A percentile compares a stretch with the other conserved stretches of the same genome.
Conservation (phyloP, 768 basidiomycete species). For the Zangia roseola region DNA sequence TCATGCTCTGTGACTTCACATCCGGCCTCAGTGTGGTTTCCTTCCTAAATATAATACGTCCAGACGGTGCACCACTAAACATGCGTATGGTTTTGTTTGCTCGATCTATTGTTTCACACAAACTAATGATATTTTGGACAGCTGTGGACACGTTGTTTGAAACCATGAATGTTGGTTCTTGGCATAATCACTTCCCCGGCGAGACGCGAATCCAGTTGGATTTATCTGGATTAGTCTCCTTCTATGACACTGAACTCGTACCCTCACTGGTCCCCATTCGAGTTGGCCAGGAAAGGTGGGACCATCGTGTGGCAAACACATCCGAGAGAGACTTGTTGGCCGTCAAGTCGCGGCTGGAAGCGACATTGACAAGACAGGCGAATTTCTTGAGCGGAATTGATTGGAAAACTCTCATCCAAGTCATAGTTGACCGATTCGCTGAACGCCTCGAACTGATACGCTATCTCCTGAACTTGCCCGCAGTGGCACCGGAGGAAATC, state of each 20-base stretch:
- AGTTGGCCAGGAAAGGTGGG: conserved; percentile 17
- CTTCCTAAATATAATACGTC: too few relatives aligned
- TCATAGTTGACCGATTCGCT: conserved; percentile 32
- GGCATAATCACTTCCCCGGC: conserved; percentile 28
- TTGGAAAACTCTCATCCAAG: conserved; percentile 28
- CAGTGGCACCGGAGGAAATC: neutral
- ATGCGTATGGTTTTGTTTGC: too few relatives aligned
- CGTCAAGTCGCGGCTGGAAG: conserved; percentile 2
- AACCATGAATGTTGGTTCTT: neutral
- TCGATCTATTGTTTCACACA: too few relatives aligned
- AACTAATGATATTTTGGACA: too few relatives aligned
- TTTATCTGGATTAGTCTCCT: neutral
- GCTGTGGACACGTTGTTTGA: too few relatives aligned
- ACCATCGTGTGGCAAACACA: conserved; percentile 15
- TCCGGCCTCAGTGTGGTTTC: too few relatives aligned
- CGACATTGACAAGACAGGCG: neutral
- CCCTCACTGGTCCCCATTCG: conserved; percentile 17
- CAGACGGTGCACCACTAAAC: too few relatives aligned
- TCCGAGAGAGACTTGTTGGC: conserved; percentile 10
- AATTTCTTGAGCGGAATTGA: conserved; percentile 29
- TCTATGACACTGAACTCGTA: too few relatives aligned
- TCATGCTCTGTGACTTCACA: too few relatives aligned
- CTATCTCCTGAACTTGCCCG: conserved; percentile 19
- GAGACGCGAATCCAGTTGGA: conserved; percentile 24
- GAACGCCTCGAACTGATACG: conserved; percentile 27